These are phyloP conservation scores for Yamadazyma blattariae DNA, from an alignment of 1,139 yeast genomes.

Conservation along the genomic window DNA sequence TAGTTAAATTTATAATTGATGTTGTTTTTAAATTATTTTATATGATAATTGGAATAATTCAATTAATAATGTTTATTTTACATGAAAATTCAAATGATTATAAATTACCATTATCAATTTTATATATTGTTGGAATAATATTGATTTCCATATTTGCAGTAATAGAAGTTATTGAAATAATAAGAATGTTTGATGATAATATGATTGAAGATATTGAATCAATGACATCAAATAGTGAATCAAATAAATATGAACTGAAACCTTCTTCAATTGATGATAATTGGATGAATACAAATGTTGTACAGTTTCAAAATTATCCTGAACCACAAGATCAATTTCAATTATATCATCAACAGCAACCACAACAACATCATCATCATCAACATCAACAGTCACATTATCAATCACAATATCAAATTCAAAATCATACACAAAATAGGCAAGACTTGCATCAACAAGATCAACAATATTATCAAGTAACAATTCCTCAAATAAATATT, in stretches of 20 bases:
- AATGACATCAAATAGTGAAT: not conserved
- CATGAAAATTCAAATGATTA: not conserved
- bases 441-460: not conserved
- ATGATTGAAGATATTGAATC: conserved; percentile 3
- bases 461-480: not conserved
- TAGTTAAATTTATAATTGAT: conserved; percentile 4
- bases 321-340: not conserved
- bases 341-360: too few relatives aligned
- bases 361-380: too few relatives aligned
- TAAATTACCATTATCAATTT: conserved; percentile 1
- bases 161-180: not conserved
- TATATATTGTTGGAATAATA: conserved; percentile 3
- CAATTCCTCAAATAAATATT: not conserved
- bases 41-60: not conserved
- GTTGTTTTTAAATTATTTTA: conserved; percentile 6
- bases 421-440: too few relatives aligned
- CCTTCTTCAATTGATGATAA: conserved; percentile 9
- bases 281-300: conserved; percentile 14
- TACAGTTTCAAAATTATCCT: conserved; percentile 1
- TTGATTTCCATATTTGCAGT: not conserved
- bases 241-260: conserved; percentile 3
- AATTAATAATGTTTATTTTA: conserved; percentile 1
- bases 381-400: too few relatives aligned
- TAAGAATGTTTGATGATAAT: not conserved
- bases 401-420: too few relatives aligned